These are phyloP conservation scores for Didymella segeticola DNA, from an alignment of 2,329 filamentous ascomycete genomes.

Conservation along the genomic window DNA sequence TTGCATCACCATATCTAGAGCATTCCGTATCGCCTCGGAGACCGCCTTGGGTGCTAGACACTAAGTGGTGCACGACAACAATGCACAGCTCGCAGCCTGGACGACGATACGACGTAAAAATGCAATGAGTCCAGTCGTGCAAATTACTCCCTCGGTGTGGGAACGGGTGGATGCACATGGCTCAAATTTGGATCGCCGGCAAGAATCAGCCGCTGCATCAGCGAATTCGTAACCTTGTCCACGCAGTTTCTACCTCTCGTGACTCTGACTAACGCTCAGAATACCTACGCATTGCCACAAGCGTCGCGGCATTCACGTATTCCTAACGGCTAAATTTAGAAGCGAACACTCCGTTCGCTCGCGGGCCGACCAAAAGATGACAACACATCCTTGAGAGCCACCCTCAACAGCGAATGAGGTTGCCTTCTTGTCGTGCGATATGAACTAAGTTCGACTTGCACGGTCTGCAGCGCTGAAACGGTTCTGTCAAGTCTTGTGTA, in stretches of 20 bases:
- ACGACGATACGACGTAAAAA: conserved; percentile 9
- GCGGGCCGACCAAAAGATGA: conserved; percentile 14
- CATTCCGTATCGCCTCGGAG: conserved; percentile 13
- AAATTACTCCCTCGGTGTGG: neutral
- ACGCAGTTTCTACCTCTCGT: conserved; percentile 17
- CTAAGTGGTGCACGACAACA: conserved; percentile 7
- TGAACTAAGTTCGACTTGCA: conserved; percentile 28
- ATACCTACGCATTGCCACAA: conserved; percentile 24
- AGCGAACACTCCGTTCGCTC: neutral
- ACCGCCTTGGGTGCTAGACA: neutral
- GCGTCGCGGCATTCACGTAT: conserved; percentile 23
- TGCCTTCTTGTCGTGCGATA: conserved; percentile 32
- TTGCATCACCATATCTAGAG: neutral
- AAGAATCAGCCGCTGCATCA: conserved; percentile 13
- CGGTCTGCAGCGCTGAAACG: conserved; percentile 34
- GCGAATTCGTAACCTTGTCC: conserved; percentile 15
- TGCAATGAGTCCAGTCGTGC: conserved; percentile 3
- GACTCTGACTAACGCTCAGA: conserved; percentile 9
- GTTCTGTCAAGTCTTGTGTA: conserved; percentile 26
- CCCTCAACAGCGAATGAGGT: conserved; percentile 30
- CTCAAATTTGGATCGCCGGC: conserved; percentile 17
- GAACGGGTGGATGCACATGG: neutral
- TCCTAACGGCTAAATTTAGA: conserved; percentile 4
- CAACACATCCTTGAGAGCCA: conserved; percentile 24
- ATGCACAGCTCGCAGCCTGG: conserved; percentile 8